phyloP scores from a whole-genome alignment of 2,329 filamentous ascomycete species.

The Venturia nashicola region DNA sequence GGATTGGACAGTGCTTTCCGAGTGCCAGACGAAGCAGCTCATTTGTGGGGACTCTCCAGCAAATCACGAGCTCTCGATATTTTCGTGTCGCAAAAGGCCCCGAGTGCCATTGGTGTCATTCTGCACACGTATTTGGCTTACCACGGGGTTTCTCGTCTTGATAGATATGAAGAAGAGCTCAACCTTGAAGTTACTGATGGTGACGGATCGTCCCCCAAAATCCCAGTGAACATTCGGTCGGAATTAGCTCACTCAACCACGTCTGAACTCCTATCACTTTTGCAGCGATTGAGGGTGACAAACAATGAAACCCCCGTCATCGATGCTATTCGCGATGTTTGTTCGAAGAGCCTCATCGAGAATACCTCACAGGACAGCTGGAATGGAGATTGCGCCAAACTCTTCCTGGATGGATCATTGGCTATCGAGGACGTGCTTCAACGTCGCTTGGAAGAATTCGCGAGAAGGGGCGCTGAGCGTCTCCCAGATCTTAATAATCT shows the following conservation, averaged over 20 bases:
- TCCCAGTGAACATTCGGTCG: neutral
- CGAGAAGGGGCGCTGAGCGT: neutral
- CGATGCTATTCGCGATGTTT: neutral
- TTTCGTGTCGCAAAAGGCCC: constrained; percentile 4
- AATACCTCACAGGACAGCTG: neutral
- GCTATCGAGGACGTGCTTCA: neutral
- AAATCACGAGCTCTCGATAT: neutral
- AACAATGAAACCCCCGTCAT: neutral
- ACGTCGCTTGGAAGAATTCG: neutral
- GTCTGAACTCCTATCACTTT: neutral
- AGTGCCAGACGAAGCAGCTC: neutral
- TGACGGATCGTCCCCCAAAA: neutral
- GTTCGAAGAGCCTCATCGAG: neutral
- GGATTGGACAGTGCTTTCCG: constrained; percentile 2
- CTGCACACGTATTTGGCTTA: constrained; percentile 2
- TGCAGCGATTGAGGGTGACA: constrained; percentile 2
- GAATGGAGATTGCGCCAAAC: neutral
- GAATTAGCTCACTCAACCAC: constrained; percentile 1
- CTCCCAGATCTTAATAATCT: neutral
- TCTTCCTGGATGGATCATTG: neutral
- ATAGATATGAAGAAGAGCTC: neutral
- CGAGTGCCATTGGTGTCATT: neutral
- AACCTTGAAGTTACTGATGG: neutral
- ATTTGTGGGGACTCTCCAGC: constrained; percentile 6
- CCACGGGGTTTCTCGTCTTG: neutral